phyloP scores from a whole-genome alignment of 1,139 yeast genomes.

The Sugiyamaella castrensis region DNA sequence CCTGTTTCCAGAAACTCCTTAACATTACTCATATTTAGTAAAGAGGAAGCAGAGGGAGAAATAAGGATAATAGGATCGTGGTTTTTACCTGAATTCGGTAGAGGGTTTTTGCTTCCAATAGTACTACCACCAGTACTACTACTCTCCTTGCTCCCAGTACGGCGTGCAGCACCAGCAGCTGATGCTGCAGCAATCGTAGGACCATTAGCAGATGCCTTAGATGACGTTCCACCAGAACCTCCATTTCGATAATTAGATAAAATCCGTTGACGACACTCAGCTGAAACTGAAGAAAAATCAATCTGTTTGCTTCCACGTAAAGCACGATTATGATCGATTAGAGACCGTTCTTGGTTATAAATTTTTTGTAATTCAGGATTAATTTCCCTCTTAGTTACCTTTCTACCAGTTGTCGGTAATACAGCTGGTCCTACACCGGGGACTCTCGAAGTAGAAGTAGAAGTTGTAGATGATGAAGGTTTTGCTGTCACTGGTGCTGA shows the following conservation, averaged over 20 bases:
- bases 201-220: neutral
- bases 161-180: neutral
- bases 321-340: constrained; percentile 75
- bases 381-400: constrained; percentile 28
- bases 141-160: too few species aligned
- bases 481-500: constrained; percentile 33
- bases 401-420: constrained; percentile 6
- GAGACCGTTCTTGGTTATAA: constrained; percentile 57
- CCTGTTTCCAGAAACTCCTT: constrained; percentile 82
- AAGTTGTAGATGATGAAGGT: neutral
- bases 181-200: too few species aligned
- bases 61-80: constrained; percentile 90
- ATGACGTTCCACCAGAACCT: neutral
- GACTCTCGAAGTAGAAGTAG: constrained; percentile 13
- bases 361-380: constrained; percentile 60
- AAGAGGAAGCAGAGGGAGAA: constrained; percentile 92
- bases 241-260: constrained; percentile 34
- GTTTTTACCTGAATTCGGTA: constrained; percentile 18
- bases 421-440: constrained; percentile 15
- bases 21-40: constrained; percentile 75
- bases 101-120: constrained; percentile 7
- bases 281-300: constrained; percentile 69
- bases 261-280: constrained; percentile 65
- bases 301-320: constrained; percentile 69
- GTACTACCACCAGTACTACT: neutral